Evolutionary conservation across 345 rosid genomes (phyloP), one percentile per base, ranked within the genome.

Genomic region (Eutrema yunnanense): DNA sequence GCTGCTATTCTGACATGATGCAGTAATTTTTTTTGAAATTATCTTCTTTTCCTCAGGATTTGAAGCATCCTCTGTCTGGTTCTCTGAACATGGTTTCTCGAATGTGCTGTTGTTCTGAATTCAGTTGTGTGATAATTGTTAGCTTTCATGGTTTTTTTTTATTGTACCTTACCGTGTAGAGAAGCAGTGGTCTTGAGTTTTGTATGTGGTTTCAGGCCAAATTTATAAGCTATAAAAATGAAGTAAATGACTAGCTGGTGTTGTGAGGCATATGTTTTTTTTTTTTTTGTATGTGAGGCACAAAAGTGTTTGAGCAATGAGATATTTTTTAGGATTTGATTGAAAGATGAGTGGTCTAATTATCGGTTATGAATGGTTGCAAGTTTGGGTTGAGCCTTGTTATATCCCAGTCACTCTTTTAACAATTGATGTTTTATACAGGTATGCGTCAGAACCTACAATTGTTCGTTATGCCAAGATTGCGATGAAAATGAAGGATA

Each of bases 401-500:
- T 59, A 6, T 22, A 51, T 6, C 43, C 11, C 14, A 22, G 2
- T 67, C 32, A 54, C 69, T 14, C 6, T 52, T 34, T 57, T 66
- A 14, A 4, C 34, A 30, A 43, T 22, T 64, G 38, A 22, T 76
- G 49, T 49, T 68, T 12, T 74, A 38, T 77, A 22, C 74, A 91
- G 97, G 81, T 82, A 74, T 43, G 81, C 88, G 1, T 85, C 96
- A 13, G 88, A 89, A 49, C 75, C 90, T 57, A 19, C 40, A 7
- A 57, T 91, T 8, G 78, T 80, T 65, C 90, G 89, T n/a, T 91
- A 91, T 83, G 92, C 92, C 2, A 91, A 87, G 86, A 91, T 91
- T 67, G 92, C 97, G 0, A 83, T 74, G 86, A 80, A 91, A 75
- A 76, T 91, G 79, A 86, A 85, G 63, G 89, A 82, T 78, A 91